Conservation (phyloP, 345 rosid genomes). For the Carallia brachiata region DNA sequence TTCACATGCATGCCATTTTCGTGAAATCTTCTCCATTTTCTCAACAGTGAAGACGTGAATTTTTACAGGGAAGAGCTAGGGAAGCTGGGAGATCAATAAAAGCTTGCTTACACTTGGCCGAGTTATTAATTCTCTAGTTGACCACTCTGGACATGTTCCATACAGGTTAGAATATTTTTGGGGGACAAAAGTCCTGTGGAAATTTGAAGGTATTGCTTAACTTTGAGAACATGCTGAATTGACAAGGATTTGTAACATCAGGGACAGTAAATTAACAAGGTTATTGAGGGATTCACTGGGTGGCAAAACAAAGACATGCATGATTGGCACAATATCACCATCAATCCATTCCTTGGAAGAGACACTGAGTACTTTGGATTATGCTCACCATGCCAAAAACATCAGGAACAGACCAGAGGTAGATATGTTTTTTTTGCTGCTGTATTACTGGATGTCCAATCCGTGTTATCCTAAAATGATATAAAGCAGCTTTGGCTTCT, state of each 20-base stretch:
- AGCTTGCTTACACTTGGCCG: constrained; percentile 99
- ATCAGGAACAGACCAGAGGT: constrained; percentile 98
- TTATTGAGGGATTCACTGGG: constrained; percentile 96
- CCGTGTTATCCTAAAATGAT: neutral
- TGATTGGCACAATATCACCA: constrained; percentile 93
- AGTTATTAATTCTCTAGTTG: constrained; percentile 91
- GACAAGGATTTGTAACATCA: constrained; percentile 21
- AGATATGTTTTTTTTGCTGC: constrained; percentile 19
- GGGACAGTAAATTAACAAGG: constrained; percentile 96
- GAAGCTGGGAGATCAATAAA: constrained; percentile 99
- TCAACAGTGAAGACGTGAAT: constrained; percentile 16
- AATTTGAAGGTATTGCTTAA: neutral
- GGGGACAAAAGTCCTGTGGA: neutral
- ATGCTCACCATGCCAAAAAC: constrained; percentile 96
- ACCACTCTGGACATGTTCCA: constrained; percentile 97
- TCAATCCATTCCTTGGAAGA: constrained; percentile 93
- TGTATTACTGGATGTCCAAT: neutral
- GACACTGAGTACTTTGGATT: constrained; percentile 94
- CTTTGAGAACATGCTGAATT: neutral
- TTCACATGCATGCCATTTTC: too few species aligned
- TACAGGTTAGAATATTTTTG: constrained; percentile 52
- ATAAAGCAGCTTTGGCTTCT: neutral
- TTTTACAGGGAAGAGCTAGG: constrained; percentile 92
- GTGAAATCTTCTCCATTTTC: neutral
- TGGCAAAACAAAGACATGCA: constrained; percentile 96